phyloP scores from a whole-genome alignment of 169 alveolate species.

The Cryptosporidium andersoni region DNA sequence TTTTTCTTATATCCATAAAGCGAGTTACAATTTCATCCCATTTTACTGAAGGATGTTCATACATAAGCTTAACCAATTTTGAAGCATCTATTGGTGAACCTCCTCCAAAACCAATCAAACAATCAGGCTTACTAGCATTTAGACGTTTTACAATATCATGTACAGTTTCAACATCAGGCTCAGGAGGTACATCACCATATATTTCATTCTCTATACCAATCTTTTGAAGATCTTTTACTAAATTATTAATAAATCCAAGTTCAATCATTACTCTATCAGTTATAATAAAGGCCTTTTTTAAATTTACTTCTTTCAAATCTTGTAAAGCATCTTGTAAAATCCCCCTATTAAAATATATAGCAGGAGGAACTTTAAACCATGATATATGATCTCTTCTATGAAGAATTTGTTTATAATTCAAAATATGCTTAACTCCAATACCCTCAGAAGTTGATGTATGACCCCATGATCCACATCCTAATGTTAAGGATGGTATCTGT shows the following conservation, averaged over 20 bases:
- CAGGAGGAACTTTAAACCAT: slow-evolving; percentile 72
- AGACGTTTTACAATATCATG: slow-evolving; percentile 40
- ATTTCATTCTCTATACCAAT: slow-evolving; percentile 49
- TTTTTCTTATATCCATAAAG: slow-evolving; percentile 70
- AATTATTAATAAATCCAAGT: slow-evolving; percentile 53
- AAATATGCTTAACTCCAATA: slow-evolving; percentile 68
- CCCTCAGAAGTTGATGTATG: slow-evolving; percentile 71
- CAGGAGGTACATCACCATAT: slow-evolving; percentile 71
- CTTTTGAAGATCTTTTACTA: slow-evolving; percentile 38
- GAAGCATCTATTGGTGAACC: slow-evolving; percentile 74
- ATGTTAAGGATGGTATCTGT: slow-evolving; percentile 68
- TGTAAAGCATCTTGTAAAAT: slow-evolving; percentile 61
- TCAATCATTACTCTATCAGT: slow-evolving; percentile 69
- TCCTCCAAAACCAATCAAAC: slow-evolving; percentile 71
- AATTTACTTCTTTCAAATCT: slow-evolving; percentile 53
- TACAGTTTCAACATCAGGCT: slow-evolving; percentile 68
- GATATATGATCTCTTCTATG: slow-evolving; percentile 70
- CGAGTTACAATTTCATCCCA: slow-evolving; percentile 66
- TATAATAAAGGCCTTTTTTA: slow-evolving; percentile 57
- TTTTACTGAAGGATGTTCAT: slow-evolving; percentile 68
- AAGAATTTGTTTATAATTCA: slow-evolving; percentile 67
- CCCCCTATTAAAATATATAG: slow-evolving; percentile 68
- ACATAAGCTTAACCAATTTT: slow-evolving; percentile 68
- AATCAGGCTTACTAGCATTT: slow-evolving; percentile 62
- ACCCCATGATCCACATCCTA: slow-evolving; percentile 76